A percentile compares a stretch with the other conserved stretches of the same genome.
These are phyloP conservation scores for Apiospora koreana DNA, from an alignment of 2,329 filamentous ascomycete species.

Conservation along the genomic window DNA sequence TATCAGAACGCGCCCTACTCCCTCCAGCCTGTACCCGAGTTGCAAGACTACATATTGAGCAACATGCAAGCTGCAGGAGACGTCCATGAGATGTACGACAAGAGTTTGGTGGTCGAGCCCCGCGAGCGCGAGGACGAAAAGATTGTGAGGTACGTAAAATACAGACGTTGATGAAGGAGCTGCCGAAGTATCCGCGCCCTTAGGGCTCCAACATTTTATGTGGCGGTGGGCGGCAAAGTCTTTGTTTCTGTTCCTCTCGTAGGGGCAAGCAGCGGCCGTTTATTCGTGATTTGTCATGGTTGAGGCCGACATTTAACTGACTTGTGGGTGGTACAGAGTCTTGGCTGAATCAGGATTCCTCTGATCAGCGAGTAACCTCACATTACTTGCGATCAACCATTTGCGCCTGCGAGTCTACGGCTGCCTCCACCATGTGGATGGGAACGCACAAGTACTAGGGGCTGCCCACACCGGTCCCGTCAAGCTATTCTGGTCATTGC, in stretches of 20 bases:
- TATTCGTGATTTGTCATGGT: constrained; percentile 13
- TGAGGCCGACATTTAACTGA: constrained; percentile 23
- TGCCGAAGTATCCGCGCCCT: constrained; percentile 23
- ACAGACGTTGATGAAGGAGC: constrained; percentile 27
- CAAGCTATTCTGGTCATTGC: neutral
- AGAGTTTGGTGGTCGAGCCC: constrained; percentile 89
- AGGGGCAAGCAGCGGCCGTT: constrained; percentile 15
- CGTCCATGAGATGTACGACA: constrained; percentile 99
- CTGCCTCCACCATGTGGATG: neutral
- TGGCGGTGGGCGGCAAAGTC: constrained; percentile 13
- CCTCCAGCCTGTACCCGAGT: constrained; percentile 82
- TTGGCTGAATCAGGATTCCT: constrained; percentile 63
- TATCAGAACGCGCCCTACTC: constrained; percentile 98
- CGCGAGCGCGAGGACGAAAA: constrained; percentile 98
- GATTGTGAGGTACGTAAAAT: constrained; percentile 83
- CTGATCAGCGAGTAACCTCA: constrained; percentile 33
- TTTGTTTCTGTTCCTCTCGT: neutral
- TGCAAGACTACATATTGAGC: constrained; percentile 94
- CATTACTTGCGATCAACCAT: neutral
- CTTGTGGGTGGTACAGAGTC: constrained; percentile 45
- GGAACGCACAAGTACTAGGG: neutral
- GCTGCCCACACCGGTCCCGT: neutral
- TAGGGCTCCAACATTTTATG: constrained; percentile 22
- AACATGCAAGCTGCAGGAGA: constrained; percentile 96
- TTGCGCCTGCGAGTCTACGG: neutral